These are phyloP conservation scores for Xylaria sp. DNA, from an alignment of 2,329 filamentous ascomycete species.

Conservation along the genomic window DNA sequence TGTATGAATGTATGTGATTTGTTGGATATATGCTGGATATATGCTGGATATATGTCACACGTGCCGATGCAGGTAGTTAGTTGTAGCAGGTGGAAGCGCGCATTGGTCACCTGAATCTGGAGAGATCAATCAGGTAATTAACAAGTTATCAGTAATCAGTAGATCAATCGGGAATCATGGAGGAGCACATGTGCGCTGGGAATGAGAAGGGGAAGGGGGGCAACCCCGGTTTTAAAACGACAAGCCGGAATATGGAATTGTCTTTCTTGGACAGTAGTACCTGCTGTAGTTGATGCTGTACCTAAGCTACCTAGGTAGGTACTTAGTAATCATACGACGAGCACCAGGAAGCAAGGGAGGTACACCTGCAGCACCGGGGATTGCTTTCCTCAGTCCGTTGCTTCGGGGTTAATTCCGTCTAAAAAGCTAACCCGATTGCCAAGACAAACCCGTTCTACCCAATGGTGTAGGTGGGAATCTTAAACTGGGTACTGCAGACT, in stretches of 20 bases:
- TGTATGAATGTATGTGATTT: too few relatives aligned
- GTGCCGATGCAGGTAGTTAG: neutral
- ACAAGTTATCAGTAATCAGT: neutral
- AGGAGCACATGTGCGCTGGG: neutral
- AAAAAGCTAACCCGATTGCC: neutral
- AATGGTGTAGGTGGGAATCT: neutral
- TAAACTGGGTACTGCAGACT: neutral
- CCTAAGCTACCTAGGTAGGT: neutral
- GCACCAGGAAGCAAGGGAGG: neutral
- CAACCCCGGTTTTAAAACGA: slow-evolving; percentile 12
- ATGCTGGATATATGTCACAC: neutral
- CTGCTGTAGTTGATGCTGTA: neutral
- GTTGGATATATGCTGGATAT: too few relatives aligned
- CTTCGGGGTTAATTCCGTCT: slow-evolving; percentile 1
- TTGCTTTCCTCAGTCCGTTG: neutral
- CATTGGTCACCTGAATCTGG: neutral
- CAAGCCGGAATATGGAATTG: neutral
- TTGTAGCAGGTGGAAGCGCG: neutral
- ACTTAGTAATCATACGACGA: neutral
- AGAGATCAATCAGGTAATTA: neutral
- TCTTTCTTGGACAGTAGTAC: neutral
- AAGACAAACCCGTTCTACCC: neutral
- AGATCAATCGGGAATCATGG: neutral
- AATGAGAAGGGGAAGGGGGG: neutral
- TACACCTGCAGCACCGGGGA: neutral